Percentiles rank a stretch among this genome's conserved stretches.
phyloP scores from a whole-genome alignment of 1,139 yeast species.

The Zygoascus sp. region DNA sequence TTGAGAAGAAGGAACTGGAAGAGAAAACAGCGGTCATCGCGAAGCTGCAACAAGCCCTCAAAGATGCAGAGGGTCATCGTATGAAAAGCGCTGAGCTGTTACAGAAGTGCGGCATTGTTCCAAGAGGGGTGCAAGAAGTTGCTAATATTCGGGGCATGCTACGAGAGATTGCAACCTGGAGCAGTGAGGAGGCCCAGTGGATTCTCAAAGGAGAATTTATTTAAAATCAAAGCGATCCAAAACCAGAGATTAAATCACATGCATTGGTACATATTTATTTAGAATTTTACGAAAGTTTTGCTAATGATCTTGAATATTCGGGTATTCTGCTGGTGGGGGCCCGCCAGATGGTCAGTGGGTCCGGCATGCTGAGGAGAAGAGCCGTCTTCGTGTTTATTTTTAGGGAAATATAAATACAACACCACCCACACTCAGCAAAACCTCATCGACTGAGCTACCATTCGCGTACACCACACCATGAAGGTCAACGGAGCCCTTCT shows the following conservation, averaged over 20 bases:
- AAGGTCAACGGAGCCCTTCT: background rate
- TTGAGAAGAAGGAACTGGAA: slow-evolving; percentile 14
- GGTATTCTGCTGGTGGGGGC: background rate
- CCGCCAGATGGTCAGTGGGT: too few species aligned
- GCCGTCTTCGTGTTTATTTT: background rate
- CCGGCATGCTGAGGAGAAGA: background rate
- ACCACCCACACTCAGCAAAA: background rate
- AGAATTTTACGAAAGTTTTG: too few species aligned
- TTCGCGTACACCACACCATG: background rate
- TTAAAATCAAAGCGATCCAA: background rate
- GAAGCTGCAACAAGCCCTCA: slow-evolving; percentile 34
- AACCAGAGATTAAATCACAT: too few species aligned
- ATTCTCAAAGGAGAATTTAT: slow-evolving; percentile 51
- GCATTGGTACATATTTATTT: background rate
- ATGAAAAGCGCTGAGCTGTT: slow-evolving; percentile 53
- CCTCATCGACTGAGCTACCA: background rate
- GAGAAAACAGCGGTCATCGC: slow-evolving; percentile 28
- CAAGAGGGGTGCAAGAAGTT: slow-evolving; percentile 54
- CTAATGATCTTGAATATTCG: too few species aligned
- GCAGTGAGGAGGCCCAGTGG: slow-evolving; percentile 57
- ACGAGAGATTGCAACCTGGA: slow-evolving; percentile 67
- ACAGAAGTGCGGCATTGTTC: slow-evolving; percentile 43
- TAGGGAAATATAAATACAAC: background rate
- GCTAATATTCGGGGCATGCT: slow-evolving; percentile 64
- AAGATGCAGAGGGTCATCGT: slow-evolving; percentile 28